Percentiles rank a stretch among this genome's conserved stretches.
These are phyloP conservation scores for barley (Hordeum vulgare) DNA, from an alignment of 176 grass and related monocot genomes.

Conservation along the genomic window MorexV3_pseudomolecules_assembly NC_058520.1:3213262-3213761, in stretches of 20 bases:
- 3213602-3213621: not conserved
- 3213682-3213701: not conserved
- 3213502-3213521: not conserved
- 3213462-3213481: not conserved
- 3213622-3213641: not conserved
- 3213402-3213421: not conserved
- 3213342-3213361: not conserved
- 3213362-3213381: not conserved
- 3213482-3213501: too few species aligned
- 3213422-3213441: not conserved
- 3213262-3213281: not conserved
- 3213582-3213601: not conserved
- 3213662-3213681: not conserved
- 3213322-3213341: not conserved
- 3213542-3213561: not conserved
- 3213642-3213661: too few species aligned
- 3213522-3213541: not conserved
- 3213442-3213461: not conserved
- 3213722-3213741: too few species aligned
- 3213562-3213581: too few species aligned
- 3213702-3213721: not conserved
- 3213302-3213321: not conserved
- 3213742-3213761: too few species aligned
- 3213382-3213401: conserved; percentile 19
- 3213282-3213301: not conserved